Evolutionary conservation across 2,329 filamentous ascomycete genomes (phyloP).

Genomic region (Arthroderma sp.): DNA sequence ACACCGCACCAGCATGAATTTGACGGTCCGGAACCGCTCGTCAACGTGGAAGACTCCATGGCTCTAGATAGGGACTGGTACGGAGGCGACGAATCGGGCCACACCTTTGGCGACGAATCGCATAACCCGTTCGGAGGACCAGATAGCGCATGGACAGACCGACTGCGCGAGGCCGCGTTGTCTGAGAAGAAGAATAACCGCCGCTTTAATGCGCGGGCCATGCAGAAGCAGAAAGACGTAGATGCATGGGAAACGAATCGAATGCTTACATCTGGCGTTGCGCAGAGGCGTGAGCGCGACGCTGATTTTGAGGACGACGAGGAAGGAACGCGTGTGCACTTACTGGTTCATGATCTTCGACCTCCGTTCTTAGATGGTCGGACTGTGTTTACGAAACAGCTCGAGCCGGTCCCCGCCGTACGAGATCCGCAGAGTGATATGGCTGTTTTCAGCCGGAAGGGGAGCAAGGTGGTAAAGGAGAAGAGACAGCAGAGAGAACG

Average conservation of each 20-base stretch:
- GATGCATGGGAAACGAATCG: constrained; percentile 98
- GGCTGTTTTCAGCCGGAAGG: constrained; percentile 94
- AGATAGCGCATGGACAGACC: constrained; percentile 59
- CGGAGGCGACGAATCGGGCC: constrained; percentile 68
- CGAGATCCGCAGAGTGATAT: constrained; percentile 93
- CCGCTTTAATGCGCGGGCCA: constrained; percentile 56
- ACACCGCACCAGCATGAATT: constrained; percentile 42
- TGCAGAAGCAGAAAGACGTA: constrained; percentile 84
- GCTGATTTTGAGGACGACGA: constrained; percentile 73
- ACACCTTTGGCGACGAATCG: constrained; percentile 79
- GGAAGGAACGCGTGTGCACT: constrained; percentile 74
- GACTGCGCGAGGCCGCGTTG: constrained; percentile 59
- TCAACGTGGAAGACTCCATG: constrained; percentile 55
- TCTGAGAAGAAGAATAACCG: constrained; percentile 67
- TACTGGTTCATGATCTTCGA: constrained; percentile 83
- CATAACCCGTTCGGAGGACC: constrained; percentile 81
- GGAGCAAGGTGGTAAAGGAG: constrained; percentile 84
- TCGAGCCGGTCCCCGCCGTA: constrained; percentile 88
- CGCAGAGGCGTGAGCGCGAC: constrained; percentile 70
- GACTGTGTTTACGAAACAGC: constrained; percentile 91
- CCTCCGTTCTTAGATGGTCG: constrained; percentile 91
- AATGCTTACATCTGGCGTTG: constrained; percentile 92
- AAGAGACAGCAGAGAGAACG: constrained; percentile 83
- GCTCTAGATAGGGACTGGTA: constrained; percentile 90
- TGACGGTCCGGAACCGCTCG: constrained; percentile 48